Percentiles rank a stretch among this genome's conserved stretches.
Evolutionary conservation across 1,139 yeast species (phyloP).

Genomic region (Komagataea norvegica): DNA sequence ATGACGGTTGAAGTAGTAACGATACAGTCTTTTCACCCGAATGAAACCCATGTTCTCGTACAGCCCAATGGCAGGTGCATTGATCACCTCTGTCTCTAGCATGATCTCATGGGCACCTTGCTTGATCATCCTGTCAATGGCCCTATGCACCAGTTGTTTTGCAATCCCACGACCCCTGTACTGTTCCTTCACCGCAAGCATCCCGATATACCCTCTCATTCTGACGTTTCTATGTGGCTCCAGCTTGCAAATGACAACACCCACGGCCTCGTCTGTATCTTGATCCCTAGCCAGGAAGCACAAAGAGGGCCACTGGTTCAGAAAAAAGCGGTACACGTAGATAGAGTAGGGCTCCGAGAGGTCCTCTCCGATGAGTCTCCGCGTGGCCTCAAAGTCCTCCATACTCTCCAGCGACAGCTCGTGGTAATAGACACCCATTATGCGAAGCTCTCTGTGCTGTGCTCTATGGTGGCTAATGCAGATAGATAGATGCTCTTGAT

Average conservation of each 20-base stretch:
- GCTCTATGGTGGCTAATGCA: too few species aligned
- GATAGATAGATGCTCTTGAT: too few species aligned
- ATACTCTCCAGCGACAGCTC: slow-evolving; percentile 29
- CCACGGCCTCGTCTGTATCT: slow-evolving; percentile 45
- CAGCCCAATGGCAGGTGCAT: slow-evolving; percentile 66
- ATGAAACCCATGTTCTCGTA: slow-evolving; percentile 88
- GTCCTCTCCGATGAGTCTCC: slow-evolving; percentile 50
- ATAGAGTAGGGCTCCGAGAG: slow-evolving; percentile 71
- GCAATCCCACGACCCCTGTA: slow-evolving; percentile 83
- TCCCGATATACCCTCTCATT: slow-evolving; percentile 86
- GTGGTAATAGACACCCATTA: slow-evolving; percentile 22
- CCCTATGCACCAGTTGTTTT: slow-evolving; percentile 55
- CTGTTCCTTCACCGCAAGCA: slow-evolving; percentile 77
- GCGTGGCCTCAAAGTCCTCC: slow-evolving; percentile 32
- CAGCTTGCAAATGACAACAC: slow-evolving; percentile 82
- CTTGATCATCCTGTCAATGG: slow-evolving; percentile 62
- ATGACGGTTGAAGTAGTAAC: slow-evolving; percentile 86
- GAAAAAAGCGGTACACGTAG: slow-evolving; percentile 64
- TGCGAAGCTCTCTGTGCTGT: too few species aligned
- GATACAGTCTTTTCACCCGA: slow-evolving; percentile 70
- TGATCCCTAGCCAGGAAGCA: slow-evolving; percentile 45
- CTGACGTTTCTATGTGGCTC: slow-evolving; percentile 72
- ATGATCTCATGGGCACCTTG: slow-evolving; percentile 77
- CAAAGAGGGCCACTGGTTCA: slow-evolving; percentile 65
- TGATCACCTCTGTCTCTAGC: slow-evolving; percentile 87